Evolutionary conservation across 345 rosid genomes (phyloP), one percentile per base, ranked within the genome.

Genomic region (Kandelia obovata): DNA sequence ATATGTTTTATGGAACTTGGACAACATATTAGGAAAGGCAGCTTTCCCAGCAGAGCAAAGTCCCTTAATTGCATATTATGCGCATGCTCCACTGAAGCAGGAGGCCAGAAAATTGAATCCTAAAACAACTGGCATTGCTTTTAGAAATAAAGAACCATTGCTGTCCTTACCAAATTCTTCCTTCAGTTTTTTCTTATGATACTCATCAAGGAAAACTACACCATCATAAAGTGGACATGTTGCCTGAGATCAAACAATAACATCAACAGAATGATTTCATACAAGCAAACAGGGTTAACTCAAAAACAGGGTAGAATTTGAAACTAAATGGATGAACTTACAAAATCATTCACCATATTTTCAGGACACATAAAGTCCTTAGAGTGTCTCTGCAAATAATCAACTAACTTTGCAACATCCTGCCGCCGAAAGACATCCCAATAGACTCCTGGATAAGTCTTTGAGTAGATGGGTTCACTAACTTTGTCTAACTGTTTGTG

Each of bases 381-480:
- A 67, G 66, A 64, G 76, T 81, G 74, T 64, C 66, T 77, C 62
- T 53, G 79, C 78, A 95, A 27, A 83, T 83, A 95, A 67, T 79
- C 78, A 49, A 70, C 75, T 67, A 95, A 77, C 77, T 88, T 87
- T 39, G 94, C 87, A 73, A 81, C 87, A 79, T 95, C 98, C 81
- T 85, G 89, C 75, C 87, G 88, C 63, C 83, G 78, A 55, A 95
- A 95, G 75, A 95, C 85, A 69, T 92, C 98, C 99, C 98, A 92
- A 65, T 58, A 75, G 55, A 81, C 86, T 75, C 94, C 98, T 6
- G 88, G 77, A 57, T 9, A 61, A 75, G 73, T 61, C 68, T 56
- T 25, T 11, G 59, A 21, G 28, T 21, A 10, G 26, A 16, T 56
- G 59, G 59, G 31, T 53, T 43, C 74, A 35, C 64, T 25, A 49